A percentile compares a stretch with the other conserved stretches of the same genome.
Conservation (phyloP, 169 alveolate species). For the Eimeria necatrix region DNA sequence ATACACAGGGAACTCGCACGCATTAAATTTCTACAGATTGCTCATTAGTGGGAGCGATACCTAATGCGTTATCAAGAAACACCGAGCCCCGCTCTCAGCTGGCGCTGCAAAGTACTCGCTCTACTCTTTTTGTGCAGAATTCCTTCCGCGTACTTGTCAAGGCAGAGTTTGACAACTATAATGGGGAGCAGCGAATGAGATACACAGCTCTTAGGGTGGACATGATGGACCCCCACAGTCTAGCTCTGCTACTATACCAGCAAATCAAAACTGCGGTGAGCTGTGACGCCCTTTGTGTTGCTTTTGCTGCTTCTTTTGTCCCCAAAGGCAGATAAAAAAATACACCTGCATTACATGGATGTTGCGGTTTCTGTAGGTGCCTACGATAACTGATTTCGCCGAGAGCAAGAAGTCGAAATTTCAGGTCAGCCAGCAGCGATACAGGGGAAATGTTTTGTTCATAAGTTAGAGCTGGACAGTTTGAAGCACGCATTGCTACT, state of each 20-base stretch:
- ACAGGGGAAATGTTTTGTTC: background rate
- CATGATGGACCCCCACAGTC: slow-evolving; percentile 46
- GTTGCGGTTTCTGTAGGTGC: background rate
- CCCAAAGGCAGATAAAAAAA: background rate
- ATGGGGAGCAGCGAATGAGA: slow-evolving; percentile 66
- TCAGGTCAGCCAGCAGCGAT: background rate
- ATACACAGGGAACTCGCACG: background rate
- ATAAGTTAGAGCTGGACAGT: background rate
- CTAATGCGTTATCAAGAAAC: no score
- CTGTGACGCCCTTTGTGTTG: background rate
- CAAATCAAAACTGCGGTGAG: slow-evolving; percentile 56
- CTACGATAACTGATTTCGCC: slow-evolving; percentile 54
- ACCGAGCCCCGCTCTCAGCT: no score
- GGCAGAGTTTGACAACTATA: slow-evolving; percentile 59
- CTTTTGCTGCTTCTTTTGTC: background rate
- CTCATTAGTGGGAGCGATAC: background rate
- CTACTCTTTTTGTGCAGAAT: background rate
- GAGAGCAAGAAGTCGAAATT: slow-evolving; percentile 39
- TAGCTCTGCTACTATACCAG: slow-evolving; percentile 50
- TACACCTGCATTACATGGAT: background rate
- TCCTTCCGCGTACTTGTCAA: slow-evolving; percentile 40
- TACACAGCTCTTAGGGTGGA: slow-evolving; percentile 67
- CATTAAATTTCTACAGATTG: background rate
- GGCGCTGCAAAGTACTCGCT: no score
- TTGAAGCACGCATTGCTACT: background rate